Evolutionary conservation across 192 early-diverging fungal genomes (phyloP).

Genomic region (Entophlyctis luteolus): DNA sequence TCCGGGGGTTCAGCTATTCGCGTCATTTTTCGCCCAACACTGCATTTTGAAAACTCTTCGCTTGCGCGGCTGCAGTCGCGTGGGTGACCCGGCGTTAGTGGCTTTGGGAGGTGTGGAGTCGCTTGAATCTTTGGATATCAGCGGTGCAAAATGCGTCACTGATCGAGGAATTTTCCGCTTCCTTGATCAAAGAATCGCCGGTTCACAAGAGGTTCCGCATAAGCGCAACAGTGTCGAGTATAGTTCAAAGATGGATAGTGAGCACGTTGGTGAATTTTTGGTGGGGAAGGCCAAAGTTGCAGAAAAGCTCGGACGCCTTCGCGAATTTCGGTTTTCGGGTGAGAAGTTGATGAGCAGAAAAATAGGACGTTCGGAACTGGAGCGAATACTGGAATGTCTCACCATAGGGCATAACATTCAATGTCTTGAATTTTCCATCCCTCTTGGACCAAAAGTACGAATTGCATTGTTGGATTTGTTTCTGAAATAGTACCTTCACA

Average conservation of each 20-base stretch:
- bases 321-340: background rate
- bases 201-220: background rate
- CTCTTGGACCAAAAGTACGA: background rate
- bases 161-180: conserved; percentile 4
- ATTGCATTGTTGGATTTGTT: background rate
- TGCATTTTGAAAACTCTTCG: background rate
- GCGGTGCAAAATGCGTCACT: background rate
- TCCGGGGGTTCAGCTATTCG: background rate
- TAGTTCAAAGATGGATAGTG: background rate
- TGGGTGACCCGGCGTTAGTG: background rate
- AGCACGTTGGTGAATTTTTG: background rate
- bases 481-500: background rate
- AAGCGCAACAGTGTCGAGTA: background rate
- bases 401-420: background rate
- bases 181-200: background rate
- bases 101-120: background rate
- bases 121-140: background rate
- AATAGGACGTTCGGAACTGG: background rate
- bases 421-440: background rate
- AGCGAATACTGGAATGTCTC: background rate
- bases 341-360: background rate
- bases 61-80: background rate
- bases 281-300: background rate
- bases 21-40: background rate
- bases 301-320: background rate